A percentile compares a stretch with the other conserved stretches of the same genome.
Conservation (phyloP, 192 early-diverging fungal genomes). For the Thamnidium elegans region DNA sequence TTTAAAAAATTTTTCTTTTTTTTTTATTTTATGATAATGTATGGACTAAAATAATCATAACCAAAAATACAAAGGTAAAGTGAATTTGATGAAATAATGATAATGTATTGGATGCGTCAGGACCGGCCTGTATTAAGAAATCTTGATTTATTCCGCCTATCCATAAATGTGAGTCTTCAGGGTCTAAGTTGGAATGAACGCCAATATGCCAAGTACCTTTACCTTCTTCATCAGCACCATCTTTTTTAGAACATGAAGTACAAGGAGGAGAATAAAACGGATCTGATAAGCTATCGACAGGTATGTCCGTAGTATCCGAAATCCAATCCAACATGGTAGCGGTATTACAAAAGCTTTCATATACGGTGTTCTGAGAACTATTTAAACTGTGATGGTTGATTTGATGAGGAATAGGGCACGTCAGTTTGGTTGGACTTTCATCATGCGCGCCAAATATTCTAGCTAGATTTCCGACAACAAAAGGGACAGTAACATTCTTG, state of each 20-base stretch:
- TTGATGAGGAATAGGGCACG: slow-evolving; percentile 12
- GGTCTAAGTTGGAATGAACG: too few species aligned
- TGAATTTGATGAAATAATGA: too few species aligned
- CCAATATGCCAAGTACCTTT: too few species aligned
- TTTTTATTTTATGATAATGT: too few species aligned
- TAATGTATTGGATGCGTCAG: too few species aligned
- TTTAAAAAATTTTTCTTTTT: too few species aligned
- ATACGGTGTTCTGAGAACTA: not conserved
- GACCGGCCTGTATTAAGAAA: too few species aligned
- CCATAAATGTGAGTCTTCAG: too few species aligned
- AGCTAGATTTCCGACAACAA: slow-evolving; percentile 17
- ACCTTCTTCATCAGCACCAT: too few species aligned
- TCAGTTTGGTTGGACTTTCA: slow-evolving; percentile 2
- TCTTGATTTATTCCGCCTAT: too few species aligned
- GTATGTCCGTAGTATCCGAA: not conserved
- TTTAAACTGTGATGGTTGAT: not conserved
- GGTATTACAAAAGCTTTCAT: slow-evolving; percentile 12
- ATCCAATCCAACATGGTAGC: slow-evolving; percentile 16
- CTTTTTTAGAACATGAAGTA: not conserved
- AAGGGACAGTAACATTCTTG: not conserved
- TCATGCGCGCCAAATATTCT: slow-evolving; percentile 27
- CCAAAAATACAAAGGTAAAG: too few species aligned
- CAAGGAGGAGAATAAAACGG: slow-evolving; percentile 3
- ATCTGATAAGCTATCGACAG: not conserved
- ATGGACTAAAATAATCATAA: too few species aligned